phyloP scores from a whole-genome alignment of 139 green algal genomes.

The Picochlorum sp. region DNA sequence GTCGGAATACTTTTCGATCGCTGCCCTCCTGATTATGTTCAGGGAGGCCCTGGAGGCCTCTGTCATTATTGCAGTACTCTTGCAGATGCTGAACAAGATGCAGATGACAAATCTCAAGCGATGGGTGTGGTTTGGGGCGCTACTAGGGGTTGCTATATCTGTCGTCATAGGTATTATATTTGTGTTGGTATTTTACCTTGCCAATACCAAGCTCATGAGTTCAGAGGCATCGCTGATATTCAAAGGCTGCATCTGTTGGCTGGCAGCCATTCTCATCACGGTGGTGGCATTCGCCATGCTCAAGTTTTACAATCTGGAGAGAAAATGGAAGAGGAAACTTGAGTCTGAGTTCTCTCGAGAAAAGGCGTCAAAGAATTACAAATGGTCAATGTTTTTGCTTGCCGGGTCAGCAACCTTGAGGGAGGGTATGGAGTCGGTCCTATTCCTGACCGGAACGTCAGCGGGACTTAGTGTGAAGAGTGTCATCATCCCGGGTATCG shows the following conservation, averaged over 20 bases:
- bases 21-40: slow-evolving; percentile 47
- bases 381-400: slow-evolving; percentile 35
- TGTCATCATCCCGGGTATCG: slow-evolving; percentile 34
- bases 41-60: slow-evolving; percentile 38
- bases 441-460: slow-evolving; percentile 43
- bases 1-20: slow-evolving; percentile 24
- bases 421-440: slow-evolving; percentile 43
- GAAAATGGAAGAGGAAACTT: slow-evolving; percentile 45
- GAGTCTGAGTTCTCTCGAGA: not conserved
- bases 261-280: slow-evolving; percentile 39
- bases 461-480: slow-evolving; percentile 14
- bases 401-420: slow-evolving; percentile 34
- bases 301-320: slow-evolving; percentile 44
- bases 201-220: slow-evolving; percentile 26
- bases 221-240: slow-evolving; percentile 32
- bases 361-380: slow-evolving; percentile 3
- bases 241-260: slow-evolving; percentile 25
- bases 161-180: slow-evolving; percentile 40
- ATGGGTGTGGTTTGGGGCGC: slow-evolving; percentile 37
- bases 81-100: slow-evolving; percentile 41
- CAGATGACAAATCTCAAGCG: slow-evolving; percentile 26
- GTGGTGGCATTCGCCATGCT: slow-evolving; percentile 44
- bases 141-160: slow-evolving; percentile 23
- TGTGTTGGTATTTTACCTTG: slow-evolving; percentile 41
- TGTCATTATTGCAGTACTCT: slow-evolving; percentile 39